Evolutionary conservation across 345 rosid species (phyloP), one percentile per base, ranked within the genome.

Genomic region (Eucalyptus cloeziana): DNA sequence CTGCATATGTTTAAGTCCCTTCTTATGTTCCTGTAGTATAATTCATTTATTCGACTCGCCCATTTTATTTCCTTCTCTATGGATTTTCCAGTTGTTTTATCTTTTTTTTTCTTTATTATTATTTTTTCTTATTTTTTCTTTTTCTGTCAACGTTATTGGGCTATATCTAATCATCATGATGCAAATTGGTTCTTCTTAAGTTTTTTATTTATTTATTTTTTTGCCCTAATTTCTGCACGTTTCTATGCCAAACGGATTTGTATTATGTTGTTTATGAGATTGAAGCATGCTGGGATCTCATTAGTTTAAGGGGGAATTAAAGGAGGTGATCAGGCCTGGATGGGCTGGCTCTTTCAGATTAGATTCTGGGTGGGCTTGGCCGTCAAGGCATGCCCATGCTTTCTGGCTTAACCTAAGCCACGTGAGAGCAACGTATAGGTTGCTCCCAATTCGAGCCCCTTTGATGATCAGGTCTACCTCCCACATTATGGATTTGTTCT

Each of bases 21-120:
- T 10, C 25, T 71, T 71, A 71, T 71, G 81, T 71, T 71, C 22
- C 7, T 1, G 0, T 4, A 0, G 4, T 33, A 10, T 17, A 71
- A 17, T 31, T 31, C 22, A 31, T 1, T 31, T 7, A 31, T 71
- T 71, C 4, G 2, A 71, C 22, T 9, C 0, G 12, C 13, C 24
- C 44, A 33, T 37, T 22, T 16, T 33, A 33, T 69, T 69, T 69
- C 44, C 81, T 33, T 71, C 25, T 17, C 81, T 3, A 0, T 71
- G 81, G 4, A 71, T 69, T 69, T 69, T 10, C 3, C 25, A 19
- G 2, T 69, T 17, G 81, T 17, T 2, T 15, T 6, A 6, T 51
- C 7, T 40, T 37, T 37, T 40, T 4, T 40, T 40, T 40, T 40
- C 40, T 40, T 40, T 37, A 37, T 37, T 37, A 37, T 37, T 37